Conservation (phyloP, 1,284 basidiomycete genomes). For the Pascua sp. region DNA sequence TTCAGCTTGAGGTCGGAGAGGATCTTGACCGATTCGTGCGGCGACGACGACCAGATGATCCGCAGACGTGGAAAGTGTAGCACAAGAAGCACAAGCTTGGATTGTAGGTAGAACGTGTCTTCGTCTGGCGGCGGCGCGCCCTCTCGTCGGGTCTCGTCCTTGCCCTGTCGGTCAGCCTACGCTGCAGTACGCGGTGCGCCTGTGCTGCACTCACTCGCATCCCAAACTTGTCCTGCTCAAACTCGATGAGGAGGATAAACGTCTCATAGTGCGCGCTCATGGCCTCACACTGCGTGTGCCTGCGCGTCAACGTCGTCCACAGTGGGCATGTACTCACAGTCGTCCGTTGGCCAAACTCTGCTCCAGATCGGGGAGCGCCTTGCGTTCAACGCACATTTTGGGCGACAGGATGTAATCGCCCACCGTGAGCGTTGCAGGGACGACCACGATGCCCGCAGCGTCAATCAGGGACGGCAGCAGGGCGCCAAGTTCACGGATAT, state of each 20-base stretch:
- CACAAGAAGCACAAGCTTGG: slow-evolving; percentile 84
- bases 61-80: slow-evolving; percentile 85
- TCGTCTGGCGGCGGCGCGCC: slow-evolving; percentile 58
- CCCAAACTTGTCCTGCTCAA: slow-evolving; percentile 95
- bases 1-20: slow-evolving; percentile 89
- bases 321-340: slow-evolving; percentile 63
- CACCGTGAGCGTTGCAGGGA: slow-evolving; percentile 87
- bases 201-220: slow-evolving; percentile 64
- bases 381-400: slow-evolving; percentile 93
- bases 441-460: slow-evolving; percentile 71
- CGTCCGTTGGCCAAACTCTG: slow-evolving; percentile 90
- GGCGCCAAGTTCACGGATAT: slow-evolving; percentile 94
- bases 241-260: slow-evolving; percentile 93
- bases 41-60: slow-evolving; percentile 96
- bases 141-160: slow-evolving; percentile 53
- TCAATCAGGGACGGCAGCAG: slow-evolving; percentile 87
- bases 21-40: slow-evolving; percentile 85
- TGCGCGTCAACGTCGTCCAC: slow-evolving; percentile 39
- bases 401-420: slow-evolving; percentile 96
- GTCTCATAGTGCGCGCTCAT: slow-evolving; percentile 96
- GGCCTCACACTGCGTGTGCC: slow-evolving; percentile 93
- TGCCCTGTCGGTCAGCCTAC: slow-evolving; percentile 53
- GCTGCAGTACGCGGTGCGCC: too few relatives aligned
- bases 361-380: slow-evolving; percentile 86
- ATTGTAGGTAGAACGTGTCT: slow-evolving; percentile 62